Evolutionary conservation across 768 basidiomycete species (phyloP).

Genomic region (Russula dissimulans): DNA sequence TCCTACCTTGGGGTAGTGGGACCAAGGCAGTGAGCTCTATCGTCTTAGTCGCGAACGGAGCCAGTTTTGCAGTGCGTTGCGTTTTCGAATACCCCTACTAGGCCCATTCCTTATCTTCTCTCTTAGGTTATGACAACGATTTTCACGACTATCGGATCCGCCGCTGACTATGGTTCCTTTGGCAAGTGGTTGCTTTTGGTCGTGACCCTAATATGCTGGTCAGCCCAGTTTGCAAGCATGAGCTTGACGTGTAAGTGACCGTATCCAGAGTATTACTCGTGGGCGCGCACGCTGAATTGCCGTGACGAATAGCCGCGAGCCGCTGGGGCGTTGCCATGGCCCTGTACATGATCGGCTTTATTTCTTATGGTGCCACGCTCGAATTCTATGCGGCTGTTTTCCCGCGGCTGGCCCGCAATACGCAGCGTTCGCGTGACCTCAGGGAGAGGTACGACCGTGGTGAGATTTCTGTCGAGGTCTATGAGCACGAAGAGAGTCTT

Average conservation of each 20-base stretch:
- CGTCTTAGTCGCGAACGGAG: conserved; percentile 67
- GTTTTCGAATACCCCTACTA: neutral
- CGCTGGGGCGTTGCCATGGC: conserved; percentile 74
- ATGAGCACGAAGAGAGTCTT: conserved; percentile 65
- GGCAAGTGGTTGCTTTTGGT: conserved; percentile 71
- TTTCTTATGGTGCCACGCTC: conserved; percentile 70
- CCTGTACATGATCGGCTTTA: conserved; percentile 70
- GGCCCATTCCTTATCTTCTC: neutral
- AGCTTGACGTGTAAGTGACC: conserved; percentile 49
- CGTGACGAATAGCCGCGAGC: conserved; percentile 37
- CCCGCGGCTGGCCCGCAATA: conserved; percentile 75
- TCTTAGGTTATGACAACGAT: conserved; percentile 64
- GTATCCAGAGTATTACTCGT: neutral
- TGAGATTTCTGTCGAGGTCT: conserved; percentile 50
- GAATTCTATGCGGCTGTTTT: conserved; percentile 76
- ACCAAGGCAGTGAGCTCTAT: conserved; percentile 68
- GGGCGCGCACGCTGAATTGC: neutral
- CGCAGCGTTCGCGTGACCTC: conserved; percentile 47
- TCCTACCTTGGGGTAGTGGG: conserved; percentile 66
- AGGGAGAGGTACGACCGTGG: conserved; percentile 49
- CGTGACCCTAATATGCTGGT: conserved; percentile 72
- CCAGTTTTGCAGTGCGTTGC: conserved; percentile 56
- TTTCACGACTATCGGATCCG: conserved; percentile 66
- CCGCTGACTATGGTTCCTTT: conserved; percentile 66
- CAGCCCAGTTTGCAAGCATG: conserved; percentile 69